Percentiles rank a stretch among this genome's conserved stretches.
phyloP scores from a whole-genome alignment of 768 basidiomycete genomes.

The Termitomyces sp. region DNA sequence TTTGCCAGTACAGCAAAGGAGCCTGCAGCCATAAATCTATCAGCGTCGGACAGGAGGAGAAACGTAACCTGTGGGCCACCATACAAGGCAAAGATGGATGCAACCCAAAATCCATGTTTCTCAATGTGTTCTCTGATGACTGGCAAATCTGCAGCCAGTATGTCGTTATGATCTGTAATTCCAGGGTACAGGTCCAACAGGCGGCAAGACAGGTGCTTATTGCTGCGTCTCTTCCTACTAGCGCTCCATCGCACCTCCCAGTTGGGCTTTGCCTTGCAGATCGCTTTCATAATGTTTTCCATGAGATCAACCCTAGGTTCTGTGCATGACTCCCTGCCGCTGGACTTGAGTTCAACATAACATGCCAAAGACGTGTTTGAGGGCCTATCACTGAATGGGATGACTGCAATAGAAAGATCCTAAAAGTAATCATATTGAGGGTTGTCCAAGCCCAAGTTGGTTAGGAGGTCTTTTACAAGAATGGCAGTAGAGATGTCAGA shows the following conservation, averaged over 20 bases:
- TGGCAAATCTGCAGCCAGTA: not conserved
- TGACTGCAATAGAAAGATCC: not conserved
- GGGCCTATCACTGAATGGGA: not conserved
- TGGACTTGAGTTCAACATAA: not conserved
- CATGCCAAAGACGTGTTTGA: not conserved
- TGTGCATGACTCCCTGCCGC: not conserved
- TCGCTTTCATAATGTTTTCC: not conserved
- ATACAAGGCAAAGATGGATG: too few species aligned
- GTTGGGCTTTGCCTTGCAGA: not conserved
- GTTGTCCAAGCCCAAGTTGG: too few species aligned
- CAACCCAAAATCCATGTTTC: not conserved
- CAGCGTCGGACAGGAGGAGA: not conserved
- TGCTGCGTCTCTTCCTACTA: not conserved
- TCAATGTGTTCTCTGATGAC: not conserved
- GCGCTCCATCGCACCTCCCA: not conserved
- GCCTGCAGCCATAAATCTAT: too few species aligned
- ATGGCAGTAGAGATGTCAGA: too few species aligned
- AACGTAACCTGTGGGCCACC: not conserved
- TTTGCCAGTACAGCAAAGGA: too few species aligned
- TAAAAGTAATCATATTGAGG: not conserved
- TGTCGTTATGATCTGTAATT: not conserved
- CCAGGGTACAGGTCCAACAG: not conserved
- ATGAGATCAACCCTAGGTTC: not conserved
- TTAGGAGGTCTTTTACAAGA: too few species aligned
- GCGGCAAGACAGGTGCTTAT: not conserved